Base-by-base conservation (phyloP, 2,329 filamentous ascomycete species). In the Penicillium hesseltinei region DNA sequence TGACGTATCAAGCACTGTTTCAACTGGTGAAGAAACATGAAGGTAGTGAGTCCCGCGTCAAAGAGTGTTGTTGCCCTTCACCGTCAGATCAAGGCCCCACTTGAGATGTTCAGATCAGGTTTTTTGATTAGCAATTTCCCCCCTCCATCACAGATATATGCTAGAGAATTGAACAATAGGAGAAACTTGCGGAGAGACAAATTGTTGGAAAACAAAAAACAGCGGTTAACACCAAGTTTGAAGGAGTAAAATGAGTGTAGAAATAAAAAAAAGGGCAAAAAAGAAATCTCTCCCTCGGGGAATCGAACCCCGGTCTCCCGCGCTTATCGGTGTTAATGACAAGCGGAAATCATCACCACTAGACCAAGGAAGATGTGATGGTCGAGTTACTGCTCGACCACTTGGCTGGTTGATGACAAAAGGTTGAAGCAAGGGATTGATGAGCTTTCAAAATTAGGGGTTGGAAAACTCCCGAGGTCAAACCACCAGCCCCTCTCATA, bases 1-100 rank as follows among this genome's bases (percentile, higher is more conserved):
- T 3, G 33, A 52, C 6, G 17, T 15, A 31, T 7, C 43, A 31
- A 60, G 66, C 49, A 62, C 75, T 0, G 72, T 75, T 56, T 78
- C 80, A 17, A 35, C 43, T 82, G 77, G 53, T 77, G 82, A 13
- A 71, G 59, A 51, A 82, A 80, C 1, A 75, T 33, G 40, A 81
- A 73, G 11, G 75, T 57, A 4, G 80, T 4, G 0, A 81, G 54
- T 6, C 70, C 68, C 9, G 69, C 54, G 2, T 73, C 72, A 25
- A 80, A 68, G 33, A 80, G 66, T 48, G 80, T 77, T 29, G 80
- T 77, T 19, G 69, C 69, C 44, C 66, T 74, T 72, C 73, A 81
- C 78, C 78, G 81, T 73, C 74, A 82, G 1, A 77, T 71, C 78
- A 82, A 66, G 7, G 71, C 53, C 33, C 46, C 33, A 38, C 46